Evolutionary conservation across 306 rosid species (phyloP).

Genomic region (Alnus glutinosa): DNA sequence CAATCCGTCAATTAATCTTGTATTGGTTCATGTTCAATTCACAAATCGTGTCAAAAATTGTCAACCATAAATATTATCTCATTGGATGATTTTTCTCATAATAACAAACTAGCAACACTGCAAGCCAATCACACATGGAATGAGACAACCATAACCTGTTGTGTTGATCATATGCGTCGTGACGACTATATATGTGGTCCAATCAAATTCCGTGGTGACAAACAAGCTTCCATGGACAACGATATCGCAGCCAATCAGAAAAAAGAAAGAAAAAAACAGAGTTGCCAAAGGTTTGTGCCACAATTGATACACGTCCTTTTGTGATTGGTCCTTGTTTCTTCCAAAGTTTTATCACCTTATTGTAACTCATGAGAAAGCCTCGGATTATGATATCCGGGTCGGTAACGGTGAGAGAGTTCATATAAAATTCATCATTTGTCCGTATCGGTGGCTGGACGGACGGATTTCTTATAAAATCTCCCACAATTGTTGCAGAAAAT

Average conservation of each 20-base stretch:
- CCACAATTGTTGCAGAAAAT: no score
- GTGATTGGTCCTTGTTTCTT: not conserved
- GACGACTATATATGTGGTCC: constrained; percentile 15
- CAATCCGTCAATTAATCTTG: no score
- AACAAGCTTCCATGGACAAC: no score
- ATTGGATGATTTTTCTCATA: not conserved
- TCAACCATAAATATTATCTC: no score
- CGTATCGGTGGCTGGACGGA: no score
- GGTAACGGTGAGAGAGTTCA: no score
- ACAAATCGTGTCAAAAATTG: no score
- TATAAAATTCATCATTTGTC: no score
- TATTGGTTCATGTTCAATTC: no score
- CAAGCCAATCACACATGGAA: not conserved
- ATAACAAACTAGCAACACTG: not conserved
- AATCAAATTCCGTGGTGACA: constrained; percentile 6
- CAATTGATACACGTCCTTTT: not conserved
- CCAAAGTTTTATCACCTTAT: not conserved
- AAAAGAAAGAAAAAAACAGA: not conserved
- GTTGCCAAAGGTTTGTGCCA: not conserved
- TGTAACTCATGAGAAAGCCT: constrained; percentile 1
- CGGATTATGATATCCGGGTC: no score
- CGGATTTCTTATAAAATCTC: no score
- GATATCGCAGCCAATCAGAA: not conserved
- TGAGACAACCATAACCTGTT: not conserved
- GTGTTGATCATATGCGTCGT: not conserved